These are phyloP conservation scores for Neodidymelliopsis sp. DNA, from an alignment of 2,329 filamentous ascomycete genomes.

Conservation along the genomic window DNA sequence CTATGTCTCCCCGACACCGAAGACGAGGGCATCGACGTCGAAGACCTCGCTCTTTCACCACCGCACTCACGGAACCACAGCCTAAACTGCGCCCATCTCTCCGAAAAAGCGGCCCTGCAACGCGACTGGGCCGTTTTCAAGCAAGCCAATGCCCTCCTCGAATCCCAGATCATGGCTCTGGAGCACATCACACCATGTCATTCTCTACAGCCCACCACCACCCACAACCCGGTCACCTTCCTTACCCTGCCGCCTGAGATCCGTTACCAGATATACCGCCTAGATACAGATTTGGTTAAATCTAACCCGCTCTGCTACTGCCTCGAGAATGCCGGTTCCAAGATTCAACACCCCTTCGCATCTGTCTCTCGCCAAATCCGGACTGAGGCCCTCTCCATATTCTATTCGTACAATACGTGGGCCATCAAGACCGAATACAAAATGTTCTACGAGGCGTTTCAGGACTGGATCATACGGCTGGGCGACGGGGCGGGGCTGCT, in stretches of 20 bases:
- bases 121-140: slow-evolving; percentile 31
- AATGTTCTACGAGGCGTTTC: slow-evolving; percentile 52
- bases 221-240: slow-evolving; percentile 33
- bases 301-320: slow-evolving; percentile 51
- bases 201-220: not conserved
- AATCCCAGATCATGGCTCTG: slow-evolving; percentile 21
- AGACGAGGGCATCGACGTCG: slow-evolving; percentile 34
- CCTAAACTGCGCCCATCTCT: slow-evolving; percentile 23
- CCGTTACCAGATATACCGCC: slow-evolving; percentile 48
- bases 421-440: slow-evolving; percentile 50
- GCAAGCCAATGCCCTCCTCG: slow-evolving; percentile 14
- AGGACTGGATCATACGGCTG: slow-evolving; percentile 48
- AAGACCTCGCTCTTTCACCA: slow-evolving; percentile 41
- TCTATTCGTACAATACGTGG: slow-evolving; percentile 52
- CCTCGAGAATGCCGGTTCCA: slow-evolving; percentile 47
- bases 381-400: slow-evolving; percentile 48
- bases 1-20: slow-evolving; percentile 35
- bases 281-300: slow-evolving; percentile 46
- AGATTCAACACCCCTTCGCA: slow-evolving; percentile 49
- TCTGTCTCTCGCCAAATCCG: slow-evolving; percentile 46
- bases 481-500: slow-evolving; percentile 41
- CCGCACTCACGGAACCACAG: slow-evolving; percentile 33
- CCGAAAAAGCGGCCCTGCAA: slow-evolving; percentile 25
- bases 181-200: slow-evolving; percentile 14
- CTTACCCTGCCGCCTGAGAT: slow-evolving; percentile 48